phyloP scores from a whole-genome alignment of 495 filamentous ascomycete species.

The Lentithecium fluviatile region DNA sequence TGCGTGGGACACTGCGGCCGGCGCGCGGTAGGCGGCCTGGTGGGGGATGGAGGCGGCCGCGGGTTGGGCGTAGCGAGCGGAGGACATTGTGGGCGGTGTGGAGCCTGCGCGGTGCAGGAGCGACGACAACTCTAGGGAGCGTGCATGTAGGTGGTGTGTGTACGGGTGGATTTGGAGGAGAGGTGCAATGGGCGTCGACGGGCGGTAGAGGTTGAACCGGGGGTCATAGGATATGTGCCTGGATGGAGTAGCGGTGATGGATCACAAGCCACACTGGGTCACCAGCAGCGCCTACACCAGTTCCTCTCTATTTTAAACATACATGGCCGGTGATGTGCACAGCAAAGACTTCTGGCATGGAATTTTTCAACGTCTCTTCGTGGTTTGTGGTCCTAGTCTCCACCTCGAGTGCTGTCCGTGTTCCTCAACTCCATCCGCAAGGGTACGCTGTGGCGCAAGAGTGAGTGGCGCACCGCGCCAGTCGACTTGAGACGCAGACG shows the following conservation, averaged over 20 bases:
- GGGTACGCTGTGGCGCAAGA: neutral
- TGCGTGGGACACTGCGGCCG: conserved; percentile 51
- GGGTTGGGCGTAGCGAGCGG: conserved; percentile 33
- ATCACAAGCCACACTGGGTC: conserved; percentile 4
- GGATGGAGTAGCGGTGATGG: neutral
- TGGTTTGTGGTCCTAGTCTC: too few species aligned
- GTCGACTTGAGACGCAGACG: neutral
- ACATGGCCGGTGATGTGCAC: neutral
- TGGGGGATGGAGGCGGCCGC: conserved; percentile 32
- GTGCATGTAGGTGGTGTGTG: conserved; percentile 25
- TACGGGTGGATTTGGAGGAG: neutral
- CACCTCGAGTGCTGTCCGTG: too few species aligned
- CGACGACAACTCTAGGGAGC: conserved; percentile 11
- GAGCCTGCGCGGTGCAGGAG: conserved; percentile 32
- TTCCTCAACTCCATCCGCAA: neutral
- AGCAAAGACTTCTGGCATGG: too few species aligned
- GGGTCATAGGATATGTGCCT: conserved; percentile 13
- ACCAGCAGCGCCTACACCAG: too few species aligned
- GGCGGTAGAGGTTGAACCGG: neutral
- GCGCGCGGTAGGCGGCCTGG: conserved; percentile 34
- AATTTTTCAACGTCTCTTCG: too few species aligned
- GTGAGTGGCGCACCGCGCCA: neutral
- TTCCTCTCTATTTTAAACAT: neutral
- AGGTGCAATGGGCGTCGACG: conserved; percentile 17
- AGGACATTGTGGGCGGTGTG: conserved; percentile 35